phyloP scores from a whole-genome alignment of 371 early-diverging fungal genomes.

The Mortierella sp. region DNA sequence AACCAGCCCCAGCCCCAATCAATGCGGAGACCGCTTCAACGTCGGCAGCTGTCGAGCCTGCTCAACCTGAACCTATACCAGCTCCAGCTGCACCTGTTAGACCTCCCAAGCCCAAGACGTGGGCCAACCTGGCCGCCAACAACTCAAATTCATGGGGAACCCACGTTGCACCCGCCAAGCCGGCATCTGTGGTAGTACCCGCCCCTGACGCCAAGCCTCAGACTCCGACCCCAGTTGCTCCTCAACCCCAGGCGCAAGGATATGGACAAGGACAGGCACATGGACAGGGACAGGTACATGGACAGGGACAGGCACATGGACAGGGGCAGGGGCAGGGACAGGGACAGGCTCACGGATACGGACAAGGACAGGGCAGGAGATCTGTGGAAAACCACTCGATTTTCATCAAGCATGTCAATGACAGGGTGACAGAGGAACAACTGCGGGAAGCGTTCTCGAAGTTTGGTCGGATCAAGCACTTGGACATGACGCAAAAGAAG shows the following conservation, averaged over 20 bases:
- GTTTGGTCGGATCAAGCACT: slow-evolving; percentile 59
- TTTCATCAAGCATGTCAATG: slow-evolving; percentile 38
- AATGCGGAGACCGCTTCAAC: neutral
- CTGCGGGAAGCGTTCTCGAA: slow-evolving; percentile 57
- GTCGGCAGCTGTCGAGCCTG: neutral
- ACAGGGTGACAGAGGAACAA: slow-evolving; percentile 42
- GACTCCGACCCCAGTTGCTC: slow-evolving; percentile 21
- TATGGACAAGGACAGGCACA: slow-evolving; percentile 31
- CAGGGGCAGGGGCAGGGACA: slow-evolving; percentile 26
- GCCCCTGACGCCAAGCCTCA: slow-evolving; percentile 23
- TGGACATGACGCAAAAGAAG: slow-evolving; percentile 62
- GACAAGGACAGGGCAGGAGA: slow-evolving; percentile 18
- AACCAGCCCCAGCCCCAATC: no score
- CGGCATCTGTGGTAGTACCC: slow-evolving; percentile 32
- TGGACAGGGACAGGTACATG: slow-evolving; percentile 19
- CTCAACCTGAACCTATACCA: neutral
- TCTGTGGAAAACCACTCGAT: slow-evolving; percentile 25
- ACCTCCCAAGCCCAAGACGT: slow-evolving; percentile 59
- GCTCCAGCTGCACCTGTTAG: slow-evolving; percentile 14
- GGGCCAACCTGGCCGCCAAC: slow-evolving; percentile 64
- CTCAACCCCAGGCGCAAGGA: slow-evolving; percentile 29
- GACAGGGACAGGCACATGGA: slow-evolving; percentile 34
- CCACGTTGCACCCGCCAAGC: slow-evolving; percentile 54
- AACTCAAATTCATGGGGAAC: slow-evolving; percentile 57
- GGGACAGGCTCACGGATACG: slow-evolving; percentile 30